A percentile compares a stretch with the other conserved stretches of the same genome.
phyloP scores from a whole-genome alignment of 2,329 filamentous ascomycete species.

The Thelonectria olida region DNA sequence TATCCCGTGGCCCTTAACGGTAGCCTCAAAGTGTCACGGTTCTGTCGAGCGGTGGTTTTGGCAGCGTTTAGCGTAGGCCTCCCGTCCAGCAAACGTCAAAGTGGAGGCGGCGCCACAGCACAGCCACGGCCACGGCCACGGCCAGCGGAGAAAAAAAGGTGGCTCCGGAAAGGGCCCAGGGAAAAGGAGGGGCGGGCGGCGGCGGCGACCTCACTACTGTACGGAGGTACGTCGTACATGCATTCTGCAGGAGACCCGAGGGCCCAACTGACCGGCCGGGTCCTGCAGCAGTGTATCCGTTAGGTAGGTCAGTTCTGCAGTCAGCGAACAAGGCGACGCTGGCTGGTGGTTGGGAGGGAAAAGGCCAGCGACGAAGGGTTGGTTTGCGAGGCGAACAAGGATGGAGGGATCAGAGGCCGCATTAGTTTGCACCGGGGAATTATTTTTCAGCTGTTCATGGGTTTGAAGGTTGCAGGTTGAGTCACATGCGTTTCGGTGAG shows the following conservation, averaged over 20 bases:
- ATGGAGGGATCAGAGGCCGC: slow-evolving; percentile 25
- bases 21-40: too few relatives aligned
- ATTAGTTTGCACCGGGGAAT: slow-evolving; percentile 30
- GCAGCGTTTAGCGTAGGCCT: slow-evolving; percentile 26
- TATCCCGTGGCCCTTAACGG: too few relatives aligned
- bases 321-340: too few relatives aligned
- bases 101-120: slow-evolving; percentile 23
- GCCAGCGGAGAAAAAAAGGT: not conserved
- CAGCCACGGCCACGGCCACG: slow-evolving; percentile 20
- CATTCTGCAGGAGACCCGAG: not conserved
- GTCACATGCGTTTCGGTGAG: slow-evolving; percentile 12
- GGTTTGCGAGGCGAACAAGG: not conserved
- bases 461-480: slow-evolving; percentile 16
- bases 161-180: too few relatives aligned
- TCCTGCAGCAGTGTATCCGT: not conserved
- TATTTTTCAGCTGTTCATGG: slow-evolving; percentile 40
- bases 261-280: not conserved
- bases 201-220: not conserved
- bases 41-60: too few relatives aligned
- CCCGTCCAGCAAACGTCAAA: slow-evolving; percentile 16
- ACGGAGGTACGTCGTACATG: too few relatives aligned
- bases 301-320: too few relatives aligned
- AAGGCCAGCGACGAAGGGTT: not conserved
- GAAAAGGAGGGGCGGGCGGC: not conserved
- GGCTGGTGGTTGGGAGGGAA: too few relatives aligned